Conservation (phyloP, 2,329 filamentous ascomycete species). For the Botrytis hyacinthi region DNA sequence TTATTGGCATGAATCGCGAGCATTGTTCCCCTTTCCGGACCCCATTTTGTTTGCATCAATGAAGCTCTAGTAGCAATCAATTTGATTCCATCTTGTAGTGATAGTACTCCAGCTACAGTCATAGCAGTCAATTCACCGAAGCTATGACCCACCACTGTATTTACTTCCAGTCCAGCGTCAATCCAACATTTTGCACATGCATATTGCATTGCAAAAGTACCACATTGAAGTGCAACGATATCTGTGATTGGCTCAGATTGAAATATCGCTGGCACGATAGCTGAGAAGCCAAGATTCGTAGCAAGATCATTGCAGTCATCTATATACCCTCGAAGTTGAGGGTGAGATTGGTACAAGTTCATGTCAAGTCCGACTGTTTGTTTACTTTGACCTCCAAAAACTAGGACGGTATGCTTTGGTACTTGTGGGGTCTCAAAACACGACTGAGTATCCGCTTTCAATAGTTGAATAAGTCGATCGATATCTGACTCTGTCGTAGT, state of each 20-base stretch:
- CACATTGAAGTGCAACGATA: conserved; percentile 23
- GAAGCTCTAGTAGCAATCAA: conserved; percentile 38
- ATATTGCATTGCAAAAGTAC: conserved; percentile 28
- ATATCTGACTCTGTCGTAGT: not conserved
- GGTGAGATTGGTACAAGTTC: conserved; percentile 6
- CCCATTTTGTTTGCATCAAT: conserved; percentile 32
- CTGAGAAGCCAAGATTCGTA: conserved; percentile 8
- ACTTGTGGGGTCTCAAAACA: not conserved
- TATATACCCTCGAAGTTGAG: conserved; percentile 23
- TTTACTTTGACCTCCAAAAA: conserved; percentile 34
- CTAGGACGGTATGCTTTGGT: conserved; percentile 39
- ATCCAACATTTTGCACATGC: conserved; percentile 28
- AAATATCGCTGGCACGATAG: conserved; percentile 27
- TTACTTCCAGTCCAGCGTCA: conserved; percentile 22
- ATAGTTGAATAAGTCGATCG: not conserved
- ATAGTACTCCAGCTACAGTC: conserved; percentile 29
- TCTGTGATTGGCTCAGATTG: conserved; percentile 18
- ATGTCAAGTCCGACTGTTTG: conserved; percentile 20
- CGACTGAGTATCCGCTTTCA: not conserved
- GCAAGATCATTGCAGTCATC: conserved; percentile 23
- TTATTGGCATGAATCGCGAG: not conserved
- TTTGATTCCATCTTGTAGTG: conserved; percentile 21
- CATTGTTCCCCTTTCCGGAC: not conserved
- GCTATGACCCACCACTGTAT: conserved; percentile 40
- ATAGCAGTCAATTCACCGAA: conserved; percentile 43